Evolutionary conservation across 768 basidiomycete species (phyloP), one percentile per base, ranked within the genome.

Genomic region (Dentipellis sp.): DNA sequence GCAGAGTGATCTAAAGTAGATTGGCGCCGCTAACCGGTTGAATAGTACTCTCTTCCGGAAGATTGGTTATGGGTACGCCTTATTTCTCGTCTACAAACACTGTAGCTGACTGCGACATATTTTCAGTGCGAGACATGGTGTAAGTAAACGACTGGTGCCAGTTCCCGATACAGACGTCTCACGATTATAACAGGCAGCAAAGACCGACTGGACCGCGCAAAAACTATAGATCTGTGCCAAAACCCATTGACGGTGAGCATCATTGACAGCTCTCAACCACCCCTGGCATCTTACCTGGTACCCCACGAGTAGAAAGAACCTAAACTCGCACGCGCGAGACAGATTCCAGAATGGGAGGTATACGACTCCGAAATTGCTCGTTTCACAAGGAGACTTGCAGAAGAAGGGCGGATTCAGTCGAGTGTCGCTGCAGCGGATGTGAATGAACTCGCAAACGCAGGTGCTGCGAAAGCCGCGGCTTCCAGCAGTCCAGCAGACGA

Each of bases 121-220:
- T 14, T 40, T 12, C 50, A 92, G 91, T 98, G 95, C 67, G 95
- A 98, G 76, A 98, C 95, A 0, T 98, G 97, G 97, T 99, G 97
- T 83, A 81, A 58, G 84, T 75, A 39, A 39, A 35, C 35, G 16
- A 17, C 23, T 8, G 11, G 36, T 9, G 21, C 49, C 40, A 10
- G 22, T 10, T 14, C 16, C 47, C 48, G 37, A 22, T 40, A 54
- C 61, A 17, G 59, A 45, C 37, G 14, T 5, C 29, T 37, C 17
- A 37, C 19, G 17, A 6, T 14, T 38, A 56, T 29, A 56, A 57
- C 61, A 88, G 86, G 86, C 64, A 90, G 86, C 75, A 91, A 90
- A 67, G 88, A 92, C 63, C 76, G 91, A 40, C 70, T 93, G 0
- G 72, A 90, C 64, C 78, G 83, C 36, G 87, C 85, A 1, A 91